These are phyloP conservation scores for Suillus fuscotomentosus DNA, from an alignment of 768 basidiomycete species.

Conservation along the genomic window DNA sequence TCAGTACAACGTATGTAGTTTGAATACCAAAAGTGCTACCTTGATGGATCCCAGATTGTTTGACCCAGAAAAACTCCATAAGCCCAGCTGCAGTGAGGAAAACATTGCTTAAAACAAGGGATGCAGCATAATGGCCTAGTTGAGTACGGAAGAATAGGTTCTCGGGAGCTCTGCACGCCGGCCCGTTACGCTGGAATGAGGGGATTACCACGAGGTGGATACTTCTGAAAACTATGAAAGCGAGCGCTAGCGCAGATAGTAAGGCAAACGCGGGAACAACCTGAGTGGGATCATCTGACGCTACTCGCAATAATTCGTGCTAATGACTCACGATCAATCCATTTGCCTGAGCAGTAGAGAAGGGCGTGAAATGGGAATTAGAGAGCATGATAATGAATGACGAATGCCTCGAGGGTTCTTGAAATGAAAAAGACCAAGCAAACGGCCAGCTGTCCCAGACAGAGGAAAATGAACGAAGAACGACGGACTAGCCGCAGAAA, in stretches of 20 bases:
- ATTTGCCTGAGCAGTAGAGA: constrained; percentile 13
- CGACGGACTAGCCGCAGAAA: constrained; percentile 25
- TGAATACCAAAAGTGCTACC: constrained; percentile 35
- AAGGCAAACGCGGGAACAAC: constrained; percentile 53
- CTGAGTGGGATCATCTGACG: constrained; percentile 16
- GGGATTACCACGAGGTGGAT: constrained; percentile 44
- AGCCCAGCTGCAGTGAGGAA: constrained; percentile 52
- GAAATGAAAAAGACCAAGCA: neutral
- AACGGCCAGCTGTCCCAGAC: constrained; percentile 14
- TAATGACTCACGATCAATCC: constrained; percentile 22
- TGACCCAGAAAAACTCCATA: constrained; percentile 51
- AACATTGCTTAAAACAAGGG: constrained; percentile 58
- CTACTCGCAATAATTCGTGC: neutral
- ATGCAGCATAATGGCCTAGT: constrained; percentile 66
- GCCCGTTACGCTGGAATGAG: constrained; percentile 24
- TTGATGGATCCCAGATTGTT: constrained; percentile 40
- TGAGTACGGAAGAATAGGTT: constrained; percentile 70
- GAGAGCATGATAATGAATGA: constrained; percentile 8
- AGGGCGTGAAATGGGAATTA: constrained; percentile 7
- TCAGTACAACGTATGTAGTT: neutral
- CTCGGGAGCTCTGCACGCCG: constrained; percentile 36
- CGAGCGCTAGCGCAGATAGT: constrained; percentile 51
- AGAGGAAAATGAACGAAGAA: constrained; percentile 10
- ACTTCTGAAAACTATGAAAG: constrained; percentile 47
- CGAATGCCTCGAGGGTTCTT: constrained; percentile 3